Conservation (phyloP, 2,329 filamentous ascomycete genomes). For the Hypoxylon sp. region DNA sequence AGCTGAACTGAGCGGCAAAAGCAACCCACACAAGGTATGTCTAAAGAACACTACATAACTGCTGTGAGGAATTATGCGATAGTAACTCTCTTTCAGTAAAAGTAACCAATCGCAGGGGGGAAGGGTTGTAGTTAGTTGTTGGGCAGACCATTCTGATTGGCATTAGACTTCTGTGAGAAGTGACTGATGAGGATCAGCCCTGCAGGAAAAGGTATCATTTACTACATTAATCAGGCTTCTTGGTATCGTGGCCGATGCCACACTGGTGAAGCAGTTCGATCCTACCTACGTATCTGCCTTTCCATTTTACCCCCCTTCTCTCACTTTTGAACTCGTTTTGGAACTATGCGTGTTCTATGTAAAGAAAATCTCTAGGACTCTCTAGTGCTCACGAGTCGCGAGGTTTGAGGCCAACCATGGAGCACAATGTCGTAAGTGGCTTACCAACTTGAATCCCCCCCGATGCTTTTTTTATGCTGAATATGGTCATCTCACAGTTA, state of each 20-base stretch:
- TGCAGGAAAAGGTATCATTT: slow-evolving; percentile 39
- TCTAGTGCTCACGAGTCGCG: slow-evolving; percentile 23
- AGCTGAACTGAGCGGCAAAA: slow-evolving; percentile 23
- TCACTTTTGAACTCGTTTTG: slow-evolving; percentile 2
- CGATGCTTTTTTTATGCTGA: slow-evolving; percentile 9
- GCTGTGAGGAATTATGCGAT: slow-evolving; percentile 39
- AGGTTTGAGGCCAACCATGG: slow-evolving; percentile 13
- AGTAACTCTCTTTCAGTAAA: slow-evolving; percentile 27
- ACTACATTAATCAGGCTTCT: slow-evolving; percentile 38
- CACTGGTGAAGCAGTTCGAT: slow-evolving; percentile 27
- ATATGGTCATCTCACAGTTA: slow-evolving; percentile 21
- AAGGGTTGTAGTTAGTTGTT: slow-evolving; percentile 21
- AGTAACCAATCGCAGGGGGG: slow-evolving; percentile 28
- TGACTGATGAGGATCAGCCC: slow-evolving; percentile 42
- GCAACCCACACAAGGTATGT: slow-evolving; percentile 28
- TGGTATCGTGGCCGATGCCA: slow-evolving; percentile 38
- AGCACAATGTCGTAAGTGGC: slow-evolving; percentile 6
- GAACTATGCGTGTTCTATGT: slow-evolving; percentile 8
- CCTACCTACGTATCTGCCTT: slow-evolving; percentile 20
- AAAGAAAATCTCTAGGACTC: slow-evolving; percentile 13
- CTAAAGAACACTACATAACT: slow-evolving; percentile 36
- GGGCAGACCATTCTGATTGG: slow-evolving; percentile 32
- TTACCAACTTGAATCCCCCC: slow-evolving; percentile 25
- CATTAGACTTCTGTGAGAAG: slow-evolving; percentile 18
- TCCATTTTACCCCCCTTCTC: slow-evolving; percentile 11